Percentiles rank a stretch among this genome's conserved stretches.
These are phyloP conservation scores for Phytophthora pisi DNA, from an alignment of 352 stramenopile species.

Conservation along the genomic window DNA sequence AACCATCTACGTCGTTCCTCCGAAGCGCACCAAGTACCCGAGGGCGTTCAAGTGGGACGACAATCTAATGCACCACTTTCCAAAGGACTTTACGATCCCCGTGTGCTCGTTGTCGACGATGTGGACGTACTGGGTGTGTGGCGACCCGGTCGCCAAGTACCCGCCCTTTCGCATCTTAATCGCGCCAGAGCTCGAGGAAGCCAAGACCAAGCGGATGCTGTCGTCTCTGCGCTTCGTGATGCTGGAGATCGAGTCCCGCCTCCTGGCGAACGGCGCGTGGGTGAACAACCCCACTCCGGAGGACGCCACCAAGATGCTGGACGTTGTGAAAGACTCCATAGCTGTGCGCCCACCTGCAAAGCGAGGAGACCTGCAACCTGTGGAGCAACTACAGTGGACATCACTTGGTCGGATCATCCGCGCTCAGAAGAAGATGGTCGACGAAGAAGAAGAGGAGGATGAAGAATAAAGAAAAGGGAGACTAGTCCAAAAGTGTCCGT, in stretches of 20 bases:
- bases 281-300: slow-evolving; percentile 20
- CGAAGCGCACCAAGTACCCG: slow-evolving; percentile 25
- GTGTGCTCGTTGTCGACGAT: slow-evolving; percentile 17
- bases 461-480: not conserved
- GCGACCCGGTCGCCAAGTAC: slow-evolving; percentile 19
- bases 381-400: slow-evolving; percentile 28
- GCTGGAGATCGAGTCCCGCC: slow-evolving; percentile 27
- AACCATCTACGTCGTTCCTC: slow-evolving; percentile 10
- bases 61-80: slow-evolving; percentile 34
- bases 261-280: slow-evolving; percentile 29
- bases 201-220: slow-evolving; percentile 8
- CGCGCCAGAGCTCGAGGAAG: slow-evolving; percentile 17
- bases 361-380: slow-evolving; percentile 11
- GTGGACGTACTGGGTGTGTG: slow-evolving; percentile 29
- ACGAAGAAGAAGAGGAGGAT: slow-evolving; percentile 6
- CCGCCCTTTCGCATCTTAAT: slow-evolving; percentile 28
- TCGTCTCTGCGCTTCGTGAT: slow-evolving; percentile 33
- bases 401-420: slow-evolving; percentile 28
- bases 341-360: slow-evolving; percentile 13
- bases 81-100: slow-evolving; percentile 14
- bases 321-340: slow-evolving; percentile 23
- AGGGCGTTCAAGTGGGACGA: slow-evolving; percentile 25
- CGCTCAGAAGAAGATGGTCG: slow-evolving; percentile 17
- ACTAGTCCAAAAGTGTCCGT: not conserved
- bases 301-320: slow-evolving; percentile 30